Evolutionary conservation across 202 grass and related monocot species (phyloP).

Genomic region (Panicum virgatum): DNA sequence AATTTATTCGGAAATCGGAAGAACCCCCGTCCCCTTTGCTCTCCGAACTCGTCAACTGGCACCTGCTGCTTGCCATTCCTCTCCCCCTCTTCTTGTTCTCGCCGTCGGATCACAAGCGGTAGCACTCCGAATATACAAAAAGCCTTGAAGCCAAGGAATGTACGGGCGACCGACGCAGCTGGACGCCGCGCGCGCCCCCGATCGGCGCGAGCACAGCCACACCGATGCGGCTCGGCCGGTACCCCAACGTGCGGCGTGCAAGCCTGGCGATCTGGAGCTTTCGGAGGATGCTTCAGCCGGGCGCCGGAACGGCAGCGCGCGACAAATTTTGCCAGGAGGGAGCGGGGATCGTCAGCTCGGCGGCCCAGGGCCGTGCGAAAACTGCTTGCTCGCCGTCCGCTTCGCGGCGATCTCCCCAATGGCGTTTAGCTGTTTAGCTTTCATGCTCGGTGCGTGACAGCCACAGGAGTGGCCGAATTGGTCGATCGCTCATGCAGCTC

Average conservation of each 20-base stretch:
- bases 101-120: constrained; percentile 16
- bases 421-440: background rate
- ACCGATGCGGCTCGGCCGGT: background rate
- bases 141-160: background rate
- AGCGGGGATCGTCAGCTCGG: background rate
- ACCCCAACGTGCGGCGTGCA: background rate
- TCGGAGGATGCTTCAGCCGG: background rate
- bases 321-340: constrained; percentile 9
- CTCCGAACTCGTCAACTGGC: background rate
- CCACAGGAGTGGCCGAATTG: background rate
- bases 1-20: background rate
- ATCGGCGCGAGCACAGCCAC: background rate
- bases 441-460: background rate
- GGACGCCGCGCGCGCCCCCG: background rate
- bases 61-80: background rate
- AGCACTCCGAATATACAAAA: background rate
- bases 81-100: background rate
- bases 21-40: background rate
- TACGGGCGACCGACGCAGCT: background rate
- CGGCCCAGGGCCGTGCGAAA: background rate
- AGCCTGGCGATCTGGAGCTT: constrained; percentile 30
- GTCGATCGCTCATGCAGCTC: background rate
- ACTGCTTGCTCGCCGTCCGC: background rate
- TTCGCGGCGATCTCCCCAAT: background rate
- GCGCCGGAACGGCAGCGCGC: background rate